Percentiles rank a stretch among this genome's conserved stretches.
These are phyloP conservation scores for Coprinellus aureogranulatus DNA, from an alignment of 768 basidiomycete species.

Conservation along the genomic window DNA sequence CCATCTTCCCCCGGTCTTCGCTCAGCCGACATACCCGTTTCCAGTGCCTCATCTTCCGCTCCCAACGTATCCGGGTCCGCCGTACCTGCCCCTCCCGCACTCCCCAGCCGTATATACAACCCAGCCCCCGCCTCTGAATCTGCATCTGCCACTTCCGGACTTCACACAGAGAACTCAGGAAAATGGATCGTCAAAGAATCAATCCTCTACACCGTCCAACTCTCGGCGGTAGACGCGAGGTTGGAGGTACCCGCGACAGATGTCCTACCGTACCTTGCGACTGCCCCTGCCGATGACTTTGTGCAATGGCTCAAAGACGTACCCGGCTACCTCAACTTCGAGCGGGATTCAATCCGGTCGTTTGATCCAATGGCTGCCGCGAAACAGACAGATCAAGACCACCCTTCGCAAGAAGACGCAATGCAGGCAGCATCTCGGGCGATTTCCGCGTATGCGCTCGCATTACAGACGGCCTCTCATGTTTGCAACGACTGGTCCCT, in stretches of 20 bases:
- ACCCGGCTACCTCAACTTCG: conserved; percentile 44
- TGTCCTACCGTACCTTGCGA: conserved; percentile 75
- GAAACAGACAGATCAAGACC: not conserved
- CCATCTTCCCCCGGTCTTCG: not conserved
- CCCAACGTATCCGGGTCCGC: not conserved
- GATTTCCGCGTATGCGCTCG: conserved; percentile 63
- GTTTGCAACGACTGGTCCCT: conserved; percentile 67
- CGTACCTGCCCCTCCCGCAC: not conserved
- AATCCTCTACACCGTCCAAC: conserved; percentile 63
- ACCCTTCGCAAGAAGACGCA: not conserved
- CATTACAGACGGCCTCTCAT: conserved; percentile 66
- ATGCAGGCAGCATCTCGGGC: conserved; percentile 47
- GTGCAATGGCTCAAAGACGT: conserved; percentile 47
- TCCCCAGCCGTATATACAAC: not conserved
- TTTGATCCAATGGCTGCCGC: conserved; percentile 51
- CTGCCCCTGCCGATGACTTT: conserved; percentile 52
- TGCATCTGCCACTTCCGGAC: conserved; percentile 12
- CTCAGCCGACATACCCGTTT: not conserved
- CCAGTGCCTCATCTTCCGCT: not conserved
- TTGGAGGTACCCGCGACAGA: conserved; percentile 51
- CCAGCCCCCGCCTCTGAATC: not conserved
- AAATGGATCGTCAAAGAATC: conserved; percentile 64
- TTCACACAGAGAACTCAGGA: conserved; percentile 16
- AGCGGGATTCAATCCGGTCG: conserved; percentile 33
- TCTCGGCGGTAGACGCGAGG: conserved; percentile 56